Base-by-base conservation (phyloP, 2,329 filamentous ascomycete genomes). In the Stemphylium beticola region DNA sequence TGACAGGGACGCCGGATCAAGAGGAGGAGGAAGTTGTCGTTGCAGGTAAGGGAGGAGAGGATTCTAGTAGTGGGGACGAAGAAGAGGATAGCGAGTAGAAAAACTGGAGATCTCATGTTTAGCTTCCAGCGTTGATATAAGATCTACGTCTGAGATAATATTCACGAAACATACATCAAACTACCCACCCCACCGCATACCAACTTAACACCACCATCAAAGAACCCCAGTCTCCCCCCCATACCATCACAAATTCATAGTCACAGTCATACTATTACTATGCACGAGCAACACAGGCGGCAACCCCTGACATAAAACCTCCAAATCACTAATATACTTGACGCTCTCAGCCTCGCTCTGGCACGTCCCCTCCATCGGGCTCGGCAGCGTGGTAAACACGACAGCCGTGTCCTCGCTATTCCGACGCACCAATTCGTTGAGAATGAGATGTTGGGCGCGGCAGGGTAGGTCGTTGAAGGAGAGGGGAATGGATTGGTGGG, bases 191-290 rank as follows among this genome's bases (percentile, higher is more conserved):
- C n/a, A 15, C 12, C 4, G 10, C n/a, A 42, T 12, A 2, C 24
- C n/a, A 12, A 17, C 8, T 24, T 32, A 12, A 14, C 34, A 11
- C 26, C 17, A 24, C 20, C 7, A 46, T 7, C 20, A 11, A 40
- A 18, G 14, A 18, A 33, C 12, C 26, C 15, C 12, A 26, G 4
- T 26, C 38, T 14, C 11, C 15, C 7, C 17, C 14, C 18, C 11
- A 41, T 18, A 15, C 69, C 65, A 15, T 70, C 65, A 91, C 57
- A 91, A 75, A 71, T 87, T 90, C 67, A 90, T 89, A 6, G 89
- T 96, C 41, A 96, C 91, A 14, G 91, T 96, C 89, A 96, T 92
- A 67, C 87, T 92, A 75, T 96, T 96, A 74, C 89, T 92, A 75
- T 96, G 83, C 34, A 96, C 89, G 73, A 96, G 78, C 66, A 96